Conservation (phyloP, 345 rosid genomes). For the Citrus sinensis region DNA sequence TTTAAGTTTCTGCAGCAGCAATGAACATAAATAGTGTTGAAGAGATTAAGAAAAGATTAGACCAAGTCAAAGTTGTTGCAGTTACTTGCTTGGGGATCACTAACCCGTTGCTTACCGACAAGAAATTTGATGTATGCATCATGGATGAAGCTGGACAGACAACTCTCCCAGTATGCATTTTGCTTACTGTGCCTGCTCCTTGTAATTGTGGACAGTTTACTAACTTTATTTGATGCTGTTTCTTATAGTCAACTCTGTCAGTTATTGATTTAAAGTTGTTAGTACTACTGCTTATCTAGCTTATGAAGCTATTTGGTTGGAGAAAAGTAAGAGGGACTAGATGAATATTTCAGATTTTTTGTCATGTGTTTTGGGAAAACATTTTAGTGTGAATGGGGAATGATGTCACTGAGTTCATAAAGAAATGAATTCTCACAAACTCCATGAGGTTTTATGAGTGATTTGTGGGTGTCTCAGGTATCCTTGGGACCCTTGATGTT, state of each 20-base stretch:
- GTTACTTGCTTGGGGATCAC: slow-evolving; percentile 88
- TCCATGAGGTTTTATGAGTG: neutral
- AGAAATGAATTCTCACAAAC: neutral
- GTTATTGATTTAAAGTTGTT: neutral
- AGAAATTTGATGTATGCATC: slow-evolving; percentile 90
- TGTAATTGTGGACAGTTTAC: neutral
- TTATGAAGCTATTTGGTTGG: neutral
- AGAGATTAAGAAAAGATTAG: slow-evolving; percentile 62
- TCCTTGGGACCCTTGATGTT: slow-evolving; percentile 89
- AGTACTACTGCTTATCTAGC: neutral
- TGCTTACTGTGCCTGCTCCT: slow-evolving; percentile 4
- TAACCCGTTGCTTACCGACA: slow-evolving; percentile 80
- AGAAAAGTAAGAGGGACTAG: neutral
- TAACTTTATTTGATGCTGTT: neutral
- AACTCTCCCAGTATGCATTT: slow-evolving; percentile 73
- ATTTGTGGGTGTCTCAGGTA: slow-evolving; percentile 49
- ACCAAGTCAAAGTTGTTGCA: slow-evolving; percentile 88
- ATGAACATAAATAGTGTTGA: slow-evolving; percentile 52
- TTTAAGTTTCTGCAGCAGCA: slow-evolving; percentile 40
- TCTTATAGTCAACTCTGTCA: neutral
- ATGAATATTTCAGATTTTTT: neutral
- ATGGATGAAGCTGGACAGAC: slow-evolving; percentile 99
- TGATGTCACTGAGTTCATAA: neutral
- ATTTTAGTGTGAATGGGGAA: neutral
- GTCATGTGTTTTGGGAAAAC: neutral